A percentile compares a stretch with the other conserved stretches of the same genome.
These are phyloP conservation scores for Cladosporium colombiae DNA, from an alignment of 2,329 filamentous ascomycete species.

Conservation along the genomic window DNA sequence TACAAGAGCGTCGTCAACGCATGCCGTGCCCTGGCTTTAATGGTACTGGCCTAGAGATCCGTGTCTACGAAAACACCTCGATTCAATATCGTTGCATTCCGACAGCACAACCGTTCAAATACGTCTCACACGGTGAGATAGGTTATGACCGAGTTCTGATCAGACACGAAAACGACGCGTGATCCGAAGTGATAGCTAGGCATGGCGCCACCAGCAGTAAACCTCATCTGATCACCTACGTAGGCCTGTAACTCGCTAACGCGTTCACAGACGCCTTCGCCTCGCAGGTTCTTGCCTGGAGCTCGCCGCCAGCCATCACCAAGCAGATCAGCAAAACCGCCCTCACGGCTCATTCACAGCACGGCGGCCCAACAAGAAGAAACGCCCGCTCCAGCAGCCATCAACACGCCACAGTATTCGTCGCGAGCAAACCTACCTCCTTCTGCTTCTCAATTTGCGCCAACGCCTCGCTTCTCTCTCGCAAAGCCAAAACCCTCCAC, in stretches of 20 bases:
- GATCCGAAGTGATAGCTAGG: not conserved
- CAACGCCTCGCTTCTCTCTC: constrained; percentile 30
- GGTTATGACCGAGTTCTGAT: not conserved
- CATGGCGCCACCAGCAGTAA: constrained; percentile 7
- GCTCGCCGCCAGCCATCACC: constrained; percentile 22
- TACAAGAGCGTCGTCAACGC: too few species aligned
- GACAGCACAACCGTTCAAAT: too few species aligned
- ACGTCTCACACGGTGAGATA: not conserved
- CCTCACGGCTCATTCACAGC: constrained; percentile 16
- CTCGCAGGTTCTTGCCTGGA: constrained; percentile 31
- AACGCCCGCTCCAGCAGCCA: constrained; percentile 12
- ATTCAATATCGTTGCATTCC: too few species aligned
- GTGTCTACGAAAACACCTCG: too few species aligned
- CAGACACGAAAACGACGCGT: not conserved
- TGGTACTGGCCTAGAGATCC: too few species aligned
- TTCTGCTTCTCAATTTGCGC: constrained; percentile 29
- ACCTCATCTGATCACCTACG: not conserved
- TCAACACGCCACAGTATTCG: not conserved
- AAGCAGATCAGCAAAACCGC: constrained; percentile 23
- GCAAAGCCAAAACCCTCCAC: constrained; percentile 18
- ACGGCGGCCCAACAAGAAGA: constrained; percentile 17
- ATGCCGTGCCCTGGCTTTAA: too few species aligned
- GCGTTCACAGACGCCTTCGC: constrained; percentile 30
- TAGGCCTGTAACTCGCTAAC: too few species aligned
- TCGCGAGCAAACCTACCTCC: not conserved